phyloP scores from a whole-genome alignment of 106 monocot species.

The Narthecium ossifragum region DNA sequence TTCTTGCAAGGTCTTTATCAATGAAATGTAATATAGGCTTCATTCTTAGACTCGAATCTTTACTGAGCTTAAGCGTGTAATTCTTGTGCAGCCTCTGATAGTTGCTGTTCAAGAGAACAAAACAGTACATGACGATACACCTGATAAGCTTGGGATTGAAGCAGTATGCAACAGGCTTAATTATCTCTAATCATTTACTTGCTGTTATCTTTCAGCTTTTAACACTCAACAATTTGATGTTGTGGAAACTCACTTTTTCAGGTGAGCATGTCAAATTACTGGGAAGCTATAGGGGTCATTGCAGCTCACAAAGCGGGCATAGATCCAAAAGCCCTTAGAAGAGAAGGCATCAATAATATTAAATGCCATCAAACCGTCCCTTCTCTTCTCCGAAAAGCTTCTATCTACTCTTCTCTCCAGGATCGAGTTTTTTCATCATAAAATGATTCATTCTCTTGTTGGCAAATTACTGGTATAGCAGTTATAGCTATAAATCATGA shows the following conservation, averaged over 20 bases:
- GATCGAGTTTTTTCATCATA: too few relatives aligned
- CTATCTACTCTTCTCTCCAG: too few relatives aligned
- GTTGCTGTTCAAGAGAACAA: conserved; percentile 81
- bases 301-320: conserved; percentile 94
- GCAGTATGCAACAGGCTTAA: conserved; percentile 27
- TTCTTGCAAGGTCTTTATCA: too few relatives aligned
- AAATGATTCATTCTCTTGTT: too few relatives aligned
- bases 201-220: background rate
- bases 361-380: too few relatives aligned
- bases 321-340: conserved; percentile 70
- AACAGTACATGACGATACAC: conserved; percentile 78
- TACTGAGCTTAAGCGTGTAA: too few relatives aligned
- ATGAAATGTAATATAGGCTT: too few relatives aligned
- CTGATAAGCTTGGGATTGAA: conserved; percentile 80
- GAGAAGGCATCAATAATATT: conserved; percentile 54
- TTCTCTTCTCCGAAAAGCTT: too few relatives aligned
- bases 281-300: conserved; percentile 90
- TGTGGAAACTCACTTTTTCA: conserved; percentile 10
- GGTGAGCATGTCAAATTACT: conserved; percentile 75
- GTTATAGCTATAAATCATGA: too few relatives aligned
- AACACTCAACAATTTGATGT: background rate
- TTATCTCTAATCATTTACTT: background rate
- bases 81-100: conserved; percentile 50
- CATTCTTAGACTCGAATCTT: too few relatives aligned
- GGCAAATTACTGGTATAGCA: too few relatives aligned